Base-by-base conservation (phyloP, 2,329 filamentous ascomycete genomes). In the Talaromyces sp. region DNA sequence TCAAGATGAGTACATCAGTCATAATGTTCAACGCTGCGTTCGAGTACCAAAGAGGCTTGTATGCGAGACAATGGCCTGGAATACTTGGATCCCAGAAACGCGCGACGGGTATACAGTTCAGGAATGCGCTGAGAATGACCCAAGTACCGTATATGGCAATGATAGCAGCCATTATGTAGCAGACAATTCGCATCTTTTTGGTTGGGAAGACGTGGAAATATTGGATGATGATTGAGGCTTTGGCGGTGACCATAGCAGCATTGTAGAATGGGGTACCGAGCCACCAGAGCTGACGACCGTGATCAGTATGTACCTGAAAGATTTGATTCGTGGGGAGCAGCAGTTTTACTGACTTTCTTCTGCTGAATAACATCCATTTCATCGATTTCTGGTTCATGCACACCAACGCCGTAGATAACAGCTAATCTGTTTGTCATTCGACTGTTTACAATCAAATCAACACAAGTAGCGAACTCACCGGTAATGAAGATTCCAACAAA, bases 201-300 rank as follows among this genome's bases (percentile, higher is more conserved):
- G 72, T 74, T 39, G 71, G 73, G 69, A 83, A 82, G 57, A 83
- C 76, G 43, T 79, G 80, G 24, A 81, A 77, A 68, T 83, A 83
- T 68, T 83, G 81, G 62, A 81, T 72, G n/a, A 83, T 70, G 60
- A 83, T 82, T 0, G 80, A 82, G 27, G 77, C 75, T 72, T 83
- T 82, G 47, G 80, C 80, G 65, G 76, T 75, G 60, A 77, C 68
- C 0, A 79, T 68, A n/a, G 74, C 70, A 35, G 73, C 72, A 19
- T 77, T 77, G 63, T 78, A 78, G 67, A 78, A 74, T 3, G 76
- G 74, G n/a, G 77, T 73, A 3, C 75, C 75, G 62, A 77, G 68
- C 74, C 75, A 78, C 65, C 77, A 77, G 9, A 74, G 72, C 76
- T 77, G 11, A 33, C 27, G 33, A 43, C 22, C 8, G 24, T 39